phyloP scores from a whole-genome alignment of 805 yeast genomes.

The Yamadazyma paraphyllophila region DNA sequence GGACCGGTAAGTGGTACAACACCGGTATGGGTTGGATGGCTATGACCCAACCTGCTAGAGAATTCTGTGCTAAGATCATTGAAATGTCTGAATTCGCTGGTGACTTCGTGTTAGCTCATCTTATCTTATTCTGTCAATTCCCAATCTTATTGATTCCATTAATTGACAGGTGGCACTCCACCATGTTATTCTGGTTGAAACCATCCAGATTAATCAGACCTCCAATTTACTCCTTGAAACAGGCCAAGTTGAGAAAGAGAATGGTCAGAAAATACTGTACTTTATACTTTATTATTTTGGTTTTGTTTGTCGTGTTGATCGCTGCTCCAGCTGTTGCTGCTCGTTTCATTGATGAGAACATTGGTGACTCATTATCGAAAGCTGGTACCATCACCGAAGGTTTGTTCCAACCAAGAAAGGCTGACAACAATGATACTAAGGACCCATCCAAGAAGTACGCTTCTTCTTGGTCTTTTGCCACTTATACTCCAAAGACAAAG shows the following conservation, averaged over 20 bases:
- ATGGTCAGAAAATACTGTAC: conserved; percentile 93
- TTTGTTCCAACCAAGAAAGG: conserved; percentile 86
- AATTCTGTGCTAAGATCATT: conserved; percentile 87
- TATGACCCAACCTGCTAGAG: conserved; percentile 93
- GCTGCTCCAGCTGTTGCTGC: conserved; percentile 92
- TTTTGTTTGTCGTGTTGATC: conserved; percentile 70
- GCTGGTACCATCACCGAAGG: conserved; percentile 48
- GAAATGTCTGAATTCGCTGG: conserved; percentile 96
- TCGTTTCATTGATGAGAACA: conserved; percentile 43
- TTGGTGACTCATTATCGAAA: conserved; percentile 23
- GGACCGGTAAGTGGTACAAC: conserved; percentile 99
- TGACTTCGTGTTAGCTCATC: conserved; percentile 91
- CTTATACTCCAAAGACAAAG: conserved; percentile 46
- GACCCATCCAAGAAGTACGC: conserved; percentile 44
- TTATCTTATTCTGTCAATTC: conserved; percentile 81
- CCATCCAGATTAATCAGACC: conserved; percentile 97
- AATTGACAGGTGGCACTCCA: conserved; percentile 96
- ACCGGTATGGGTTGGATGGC: conserved; percentile 92
- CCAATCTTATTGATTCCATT: conserved; percentile 84
- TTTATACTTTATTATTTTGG: conserved; percentile 69
- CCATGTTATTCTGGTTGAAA: conserved; percentile 97
- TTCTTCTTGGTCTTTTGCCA: conserved; percentile 28
- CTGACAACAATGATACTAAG: conserved; percentile 78
- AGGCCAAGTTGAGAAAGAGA: conserved; percentile 93
- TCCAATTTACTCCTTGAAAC: conserved; percentile 95